Base-by-base conservation (phyloP, 2,329 filamentous ascomycete species). In the Cladosporium cucumerinum region DNA sequence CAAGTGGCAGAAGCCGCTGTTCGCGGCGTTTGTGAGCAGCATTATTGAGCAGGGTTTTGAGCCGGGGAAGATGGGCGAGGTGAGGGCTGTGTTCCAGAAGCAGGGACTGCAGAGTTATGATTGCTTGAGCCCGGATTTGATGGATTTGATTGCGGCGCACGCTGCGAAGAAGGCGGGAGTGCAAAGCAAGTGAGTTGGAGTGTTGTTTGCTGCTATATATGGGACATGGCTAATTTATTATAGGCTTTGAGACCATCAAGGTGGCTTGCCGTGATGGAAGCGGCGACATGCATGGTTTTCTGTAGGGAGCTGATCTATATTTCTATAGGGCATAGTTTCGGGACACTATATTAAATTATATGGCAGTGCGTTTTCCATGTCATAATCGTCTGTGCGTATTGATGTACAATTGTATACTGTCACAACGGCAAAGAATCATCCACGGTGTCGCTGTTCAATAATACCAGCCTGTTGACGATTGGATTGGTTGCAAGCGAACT, bases 1-100 rank as follows among this genome's bases (percentile, higher is more conserved):
- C 18, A 87, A 87, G n/a, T 90, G 88, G 87, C 87, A 90, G 77
- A 87, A 89, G 78, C 87, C 87, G 7, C 87, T 89, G 72, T 90
- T 90, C 69, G 87, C 87, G 2, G 88, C 83, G 0, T 90, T 90
- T 66, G 87, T 90, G 46, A 86, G 84, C 39, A 87, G 84, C 64
- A 85, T 89, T 65, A 88, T 90, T 66, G 87, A 90, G 82, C 86
- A 89, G 72, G 88, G 87, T 1, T 88, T 85, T 70, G 75, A 82
- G 55, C 84, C 87, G 0, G 73, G 77, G 18, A 78, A 80, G 39
- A 87, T 88, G 70, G 82, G 80, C 57, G 82, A 79, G 21, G 83
- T 90, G 3, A 80, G 87, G 49, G 69, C 66, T 2, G 83, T 80
- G 74, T 81, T 90, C 65, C 82, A 80, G 77, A 71, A 73, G 1